A percentile compares a stretch with the other conserved stretches of the same genome.
These are phyloP conservation scores for Chalaropsis thielavioides DNA, from an alignment of 2,329 filamentous ascomycete genomes.

Conservation along the genomic window DNA sequence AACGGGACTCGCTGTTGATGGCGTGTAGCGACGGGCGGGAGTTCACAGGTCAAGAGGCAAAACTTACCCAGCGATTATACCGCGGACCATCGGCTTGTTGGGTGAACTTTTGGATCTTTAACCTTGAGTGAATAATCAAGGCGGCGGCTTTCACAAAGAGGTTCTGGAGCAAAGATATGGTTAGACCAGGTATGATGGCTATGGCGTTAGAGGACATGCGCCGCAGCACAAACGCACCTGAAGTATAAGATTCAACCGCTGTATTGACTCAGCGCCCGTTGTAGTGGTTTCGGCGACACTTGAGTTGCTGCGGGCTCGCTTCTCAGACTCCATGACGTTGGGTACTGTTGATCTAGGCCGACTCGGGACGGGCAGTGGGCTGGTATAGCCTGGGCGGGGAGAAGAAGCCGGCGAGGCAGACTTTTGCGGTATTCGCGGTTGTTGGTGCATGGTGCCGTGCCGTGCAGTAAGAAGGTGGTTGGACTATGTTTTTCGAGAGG, in stretches of 20 bases:
- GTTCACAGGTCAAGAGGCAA: neutral
- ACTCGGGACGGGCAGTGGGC: slow-evolving; percentile 6
- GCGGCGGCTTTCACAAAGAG: slow-evolving; percentile 81
- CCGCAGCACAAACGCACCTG: slow-evolving; percentile 41
- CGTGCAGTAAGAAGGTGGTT: neutral
- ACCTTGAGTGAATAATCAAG: slow-evolving; percentile 67
- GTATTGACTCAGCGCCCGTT: slow-evolving; percentile 42
- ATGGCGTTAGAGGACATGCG: neutral
- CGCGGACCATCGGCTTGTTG: slow-evolving; percentile 35
- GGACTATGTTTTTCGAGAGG: neutral
- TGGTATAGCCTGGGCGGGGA: neutral
- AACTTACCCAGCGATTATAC: slow-evolving; percentile 74
- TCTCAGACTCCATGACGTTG: slow-evolving; percentile 1
- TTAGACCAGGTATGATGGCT: slow-evolving; percentile 1
- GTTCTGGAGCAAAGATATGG: slow-evolving; percentile 43
- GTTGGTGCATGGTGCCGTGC: slow-evolving; percentile 61
- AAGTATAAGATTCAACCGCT: slow-evolving; percentile 84
- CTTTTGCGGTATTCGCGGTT: slow-evolving; percentile 60
- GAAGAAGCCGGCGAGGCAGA: slow-evolving; percentile 52
- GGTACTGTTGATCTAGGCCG: slow-evolving; percentile 10
- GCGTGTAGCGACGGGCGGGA: neutral
- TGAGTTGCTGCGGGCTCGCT: slow-evolving; percentile 9
- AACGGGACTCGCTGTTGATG: neutral
- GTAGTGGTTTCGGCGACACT: slow-evolving; percentile 46
- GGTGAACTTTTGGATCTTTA: slow-evolving; percentile 45